Percentiles rank a stretch among this genome's conserved stretches.
Evolutionary conservation across 2,329 filamentous ascomycete species (phyloP).

Genomic region (Penicillium sp.): DNA sequence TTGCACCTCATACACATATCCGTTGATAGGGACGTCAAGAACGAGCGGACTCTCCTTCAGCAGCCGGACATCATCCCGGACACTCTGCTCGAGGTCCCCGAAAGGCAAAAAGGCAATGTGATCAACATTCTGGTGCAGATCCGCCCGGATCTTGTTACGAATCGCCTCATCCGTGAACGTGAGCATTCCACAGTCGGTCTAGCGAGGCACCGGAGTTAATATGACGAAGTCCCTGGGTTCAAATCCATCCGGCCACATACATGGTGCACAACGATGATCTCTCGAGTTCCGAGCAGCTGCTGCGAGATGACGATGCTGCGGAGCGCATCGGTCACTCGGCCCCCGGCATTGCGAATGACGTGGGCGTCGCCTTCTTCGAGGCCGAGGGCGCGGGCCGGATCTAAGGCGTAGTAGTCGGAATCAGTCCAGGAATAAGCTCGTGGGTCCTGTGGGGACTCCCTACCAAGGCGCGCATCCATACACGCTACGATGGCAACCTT

Average conservation of each 20-base stretch:
- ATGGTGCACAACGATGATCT: conserved; percentile 63
- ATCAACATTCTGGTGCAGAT: conserved; percentile 47
- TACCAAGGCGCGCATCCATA: conserved; percentile 68
- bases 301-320: conserved; percentile 75
- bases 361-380: conserved; percentile 74
- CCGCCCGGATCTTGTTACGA: conserved; percentile 56
- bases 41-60: conserved; percentile 60
- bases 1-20: conserved; percentile 77
- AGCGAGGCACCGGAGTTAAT: background rate
- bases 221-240: too few species aligned
- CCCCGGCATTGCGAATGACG: conserved; percentile 72
- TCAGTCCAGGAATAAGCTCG: too few species aligned
- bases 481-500: conserved; percentile 60
- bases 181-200: conserved; percentile 69
- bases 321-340: conserved; percentile 64
- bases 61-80: conserved; percentile 46
- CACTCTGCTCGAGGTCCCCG: conserved; percentile 59
- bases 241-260: too few species aligned
- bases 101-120: conserved; percentile 66
- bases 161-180: conserved; percentile 63
- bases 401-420: conserved; percentile 33
- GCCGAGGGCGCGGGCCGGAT: conserved; percentile 66
- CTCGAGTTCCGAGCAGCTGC: conserved; percentile 71
- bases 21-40: conserved; percentile 61
- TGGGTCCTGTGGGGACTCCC: too few species aligned